phyloP scores from a whole-genome alignment of 257 asterid genomes.

The Petrea volubilis region DNA sequence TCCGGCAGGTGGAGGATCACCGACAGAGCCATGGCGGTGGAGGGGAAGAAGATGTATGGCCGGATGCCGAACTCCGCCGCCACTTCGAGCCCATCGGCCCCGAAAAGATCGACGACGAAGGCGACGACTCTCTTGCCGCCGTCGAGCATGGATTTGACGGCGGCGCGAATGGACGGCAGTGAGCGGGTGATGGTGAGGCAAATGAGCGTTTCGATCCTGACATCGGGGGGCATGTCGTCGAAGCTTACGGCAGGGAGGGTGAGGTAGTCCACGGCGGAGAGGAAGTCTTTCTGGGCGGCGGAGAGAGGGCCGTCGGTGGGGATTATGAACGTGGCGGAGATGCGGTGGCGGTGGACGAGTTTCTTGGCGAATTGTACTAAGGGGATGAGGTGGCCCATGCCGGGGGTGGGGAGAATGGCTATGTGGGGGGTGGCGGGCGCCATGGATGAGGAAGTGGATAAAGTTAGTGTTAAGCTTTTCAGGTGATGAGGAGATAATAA shows the following conservation, averaged over 20 bases:
- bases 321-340: constrained; percentile 46
- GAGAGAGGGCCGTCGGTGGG: constrained; percentile 42
- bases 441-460: constrained; percentile 19
- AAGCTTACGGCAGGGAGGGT: constrained; percentile 52
- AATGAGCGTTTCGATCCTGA: constrained; percentile 47
- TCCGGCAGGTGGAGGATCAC: constrained; percentile 42
- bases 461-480: neutral
- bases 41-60: constrained; percentile 49
- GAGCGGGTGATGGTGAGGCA: constrained; percentile 49
- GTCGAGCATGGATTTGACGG: constrained; percentile 22
- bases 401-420: constrained; percentile 49
- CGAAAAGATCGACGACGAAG: constrained; percentile 60
- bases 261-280: constrained; percentile 28
- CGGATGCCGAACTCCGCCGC: constrained; percentile 47
- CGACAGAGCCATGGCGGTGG: constrained; percentile 53
- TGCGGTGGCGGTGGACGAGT: constrained; percentile 34
- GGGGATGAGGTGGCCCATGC: constrained; percentile 76
- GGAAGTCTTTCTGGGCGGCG: constrained; percentile 35
- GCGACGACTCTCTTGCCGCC: constrained; percentile 31
- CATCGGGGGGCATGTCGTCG: constrained; percentile 39
- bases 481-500: neutral
- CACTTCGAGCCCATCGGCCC: constrained; percentile 57
- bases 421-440: constrained; percentile 34
- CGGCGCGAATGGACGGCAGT: constrained; percentile 41
- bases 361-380: constrained; percentile 45